phyloP scores from a whole-genome alignment of 805 yeast species.

The Blastobotrys americana region DNA sequence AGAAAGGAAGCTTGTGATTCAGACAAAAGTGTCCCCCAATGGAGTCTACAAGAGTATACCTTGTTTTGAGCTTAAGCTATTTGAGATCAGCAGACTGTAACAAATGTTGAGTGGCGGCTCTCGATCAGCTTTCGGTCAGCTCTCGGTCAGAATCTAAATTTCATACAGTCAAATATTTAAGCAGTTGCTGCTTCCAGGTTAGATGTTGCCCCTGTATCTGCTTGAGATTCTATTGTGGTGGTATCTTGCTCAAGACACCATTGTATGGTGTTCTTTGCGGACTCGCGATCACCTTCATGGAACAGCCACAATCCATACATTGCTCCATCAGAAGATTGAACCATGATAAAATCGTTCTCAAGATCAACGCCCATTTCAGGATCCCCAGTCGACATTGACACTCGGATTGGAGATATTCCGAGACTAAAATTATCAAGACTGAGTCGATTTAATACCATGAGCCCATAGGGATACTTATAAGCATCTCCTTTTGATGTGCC shows the following conservation, averaged over 20 bases:
- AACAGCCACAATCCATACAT: slow-evolving; percentile 36
- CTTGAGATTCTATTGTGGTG: not conserved
- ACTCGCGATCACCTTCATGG: slow-evolving; percentile 28
- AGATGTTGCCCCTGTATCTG: not conserved
- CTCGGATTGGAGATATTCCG: slow-evolving; percentile 28
- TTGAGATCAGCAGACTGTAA: too few species aligned
- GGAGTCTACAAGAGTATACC: too few species aligned
- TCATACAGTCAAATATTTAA: too few species aligned
- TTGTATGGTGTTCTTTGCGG: slow-evolving; percentile 22
- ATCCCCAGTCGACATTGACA: slow-evolving; percentile 17
- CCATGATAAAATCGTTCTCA: slow-evolving; percentile 32
- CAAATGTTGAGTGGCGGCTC: too few species aligned
- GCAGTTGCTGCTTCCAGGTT: too few species aligned
- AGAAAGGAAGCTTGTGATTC: too few species aligned
- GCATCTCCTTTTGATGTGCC: slow-evolving; percentile 11
- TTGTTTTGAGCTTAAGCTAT: too few species aligned
- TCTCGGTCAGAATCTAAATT: too few species aligned
- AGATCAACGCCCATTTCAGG: slow-evolving; percentile 29
- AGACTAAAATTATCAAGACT: slow-evolving; percentile 28
- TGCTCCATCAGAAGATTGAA: slow-evolving; percentile 27
- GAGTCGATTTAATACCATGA: slow-evolving; percentile 32
- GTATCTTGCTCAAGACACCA: slow-evolving; percentile 27
- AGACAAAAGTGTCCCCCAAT: too few species aligned
- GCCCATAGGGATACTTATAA: slow-evolving; percentile 30
- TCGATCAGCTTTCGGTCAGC: too few species aligned